Percentiles rank a stretch among this genome's conserved stretches.
Conservation (phyloP, 1,284 basidiomycete species). For the Ustilago bromivora region DNA sequence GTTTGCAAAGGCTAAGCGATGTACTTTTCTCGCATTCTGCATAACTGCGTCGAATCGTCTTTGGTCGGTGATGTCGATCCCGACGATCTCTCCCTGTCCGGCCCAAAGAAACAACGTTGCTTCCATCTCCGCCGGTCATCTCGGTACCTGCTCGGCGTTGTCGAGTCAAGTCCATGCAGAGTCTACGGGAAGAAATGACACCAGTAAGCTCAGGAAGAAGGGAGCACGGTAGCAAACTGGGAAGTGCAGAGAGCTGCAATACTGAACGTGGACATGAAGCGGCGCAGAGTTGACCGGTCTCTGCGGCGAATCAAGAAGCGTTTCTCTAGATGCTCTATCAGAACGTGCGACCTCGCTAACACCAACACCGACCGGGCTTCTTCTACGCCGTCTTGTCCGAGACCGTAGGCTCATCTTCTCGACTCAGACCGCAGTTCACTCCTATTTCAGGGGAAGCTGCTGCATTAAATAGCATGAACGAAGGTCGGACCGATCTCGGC, state of each 20-base stretch:
- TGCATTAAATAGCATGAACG: too few species aligned
- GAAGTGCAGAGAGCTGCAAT: neutral
- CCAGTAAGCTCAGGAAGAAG: neutral
- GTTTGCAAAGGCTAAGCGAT: neutral
- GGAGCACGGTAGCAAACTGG: neutral
- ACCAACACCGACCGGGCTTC: neutral
- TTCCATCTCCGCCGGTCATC: conserved; percentile 1
- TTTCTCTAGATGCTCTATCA: neutral
- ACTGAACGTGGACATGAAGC: neutral
- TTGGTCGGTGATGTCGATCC: neutral
- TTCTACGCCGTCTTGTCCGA: neutral
- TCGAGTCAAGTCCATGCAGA: neutral
- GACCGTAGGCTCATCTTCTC: too few species aligned
- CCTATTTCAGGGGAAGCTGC: too few species aligned
- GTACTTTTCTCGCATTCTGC: neutral
- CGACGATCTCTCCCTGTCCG: neutral
- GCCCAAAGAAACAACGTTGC: conserved; percentile 9
- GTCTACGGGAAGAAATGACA: neutral
- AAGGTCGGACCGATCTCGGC: neutral
- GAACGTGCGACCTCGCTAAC: neutral
- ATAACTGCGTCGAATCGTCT: neutral
- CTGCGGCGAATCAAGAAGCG: conserved; percentile 2
- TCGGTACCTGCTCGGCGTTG: neutral
- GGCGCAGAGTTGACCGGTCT: conserved; percentile 4
- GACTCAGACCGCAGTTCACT: too few species aligned